Evolutionary conservation across 1,284 basidiomycete species (phyloP).

Genomic region (Rhodotorula glutinis): DNA sequence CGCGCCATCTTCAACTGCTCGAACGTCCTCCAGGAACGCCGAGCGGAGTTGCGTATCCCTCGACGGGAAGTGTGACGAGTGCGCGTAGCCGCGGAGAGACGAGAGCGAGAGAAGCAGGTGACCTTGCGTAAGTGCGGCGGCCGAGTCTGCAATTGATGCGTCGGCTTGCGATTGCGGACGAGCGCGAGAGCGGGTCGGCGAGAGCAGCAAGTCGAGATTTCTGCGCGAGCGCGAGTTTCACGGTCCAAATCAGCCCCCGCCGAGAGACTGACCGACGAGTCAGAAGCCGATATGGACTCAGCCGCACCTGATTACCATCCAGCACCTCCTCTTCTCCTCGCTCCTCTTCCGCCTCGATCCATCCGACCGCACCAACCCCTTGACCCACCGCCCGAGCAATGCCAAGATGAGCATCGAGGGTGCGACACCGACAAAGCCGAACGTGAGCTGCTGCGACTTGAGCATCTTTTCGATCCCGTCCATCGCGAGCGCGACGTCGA

Average conservation of each 20-base stretch:
- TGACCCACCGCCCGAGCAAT: conserved; percentile 55
- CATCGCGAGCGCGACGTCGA: conserved; percentile 84
- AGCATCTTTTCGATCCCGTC: conserved; percentile 85
- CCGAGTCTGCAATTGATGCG: conserved; percentile 38
- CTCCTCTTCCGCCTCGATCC: conserved; percentile 46
- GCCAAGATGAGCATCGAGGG: conserved; percentile 73
- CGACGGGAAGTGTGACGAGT: conserved; percentile 41
- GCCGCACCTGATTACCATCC: conserved; percentile 49
- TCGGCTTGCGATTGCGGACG: conserved; percentile 37
- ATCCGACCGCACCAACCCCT: conserved; percentile 35
- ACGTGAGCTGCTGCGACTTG: conserved; percentile 91
- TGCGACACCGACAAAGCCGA: conserved; percentile 94
- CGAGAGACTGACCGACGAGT: conserved; percentile 17
- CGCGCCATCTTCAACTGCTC: conserved; percentile 31
- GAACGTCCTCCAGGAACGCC: conserved; percentile 79
- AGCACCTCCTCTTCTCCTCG: conserved; percentile 48
- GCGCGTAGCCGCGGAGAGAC: conserved; percentile 49
- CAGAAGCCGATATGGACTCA: too few relatives aligned
- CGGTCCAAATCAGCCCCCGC: too few relatives aligned
- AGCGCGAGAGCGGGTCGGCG: conserved; percentile 33
- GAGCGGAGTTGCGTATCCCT: conserved; percentile 56
- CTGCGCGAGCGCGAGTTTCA: conserved; percentile 12
- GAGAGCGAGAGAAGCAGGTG: conserved; percentile 53
- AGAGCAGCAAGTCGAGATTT: conserved; percentile 47
- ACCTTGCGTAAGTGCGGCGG: conserved; percentile 51